Evolutionary conservation across 2,329 filamentous ascomycete species (phyloP), one percentile per base, ranked within the genome.

Genomic region (Truncatella angustata): DNA sequence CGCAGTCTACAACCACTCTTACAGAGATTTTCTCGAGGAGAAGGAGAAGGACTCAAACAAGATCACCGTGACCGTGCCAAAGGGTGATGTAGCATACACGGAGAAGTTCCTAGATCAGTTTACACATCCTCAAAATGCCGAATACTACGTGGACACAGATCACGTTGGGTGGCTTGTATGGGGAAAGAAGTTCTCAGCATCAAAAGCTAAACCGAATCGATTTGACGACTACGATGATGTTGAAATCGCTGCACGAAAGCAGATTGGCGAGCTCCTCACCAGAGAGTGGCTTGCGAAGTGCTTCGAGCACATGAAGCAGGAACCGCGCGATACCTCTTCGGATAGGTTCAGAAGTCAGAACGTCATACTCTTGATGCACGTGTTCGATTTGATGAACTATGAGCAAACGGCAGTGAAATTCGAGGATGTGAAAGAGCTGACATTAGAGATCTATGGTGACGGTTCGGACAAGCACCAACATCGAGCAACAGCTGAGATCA

Each of bases 401-500:
- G 90, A 85, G 1, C 74, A 90, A 49, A 91, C 94, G 0, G 75
- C 78, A 12, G 87, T 88, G 21, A 95, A 85, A 0, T 90, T 97
- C 61, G 85, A 93, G 5, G 94, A 99, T 51, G 86, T 99, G 67
- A 88, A 93, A 65, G 86, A 92, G 60, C 78, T 97, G 54, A 84
- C 89, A 4, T 76, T 81, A 53, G 82, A 84, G 2, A 85, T 95
- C 0, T 97, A 91, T 63, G 93, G 87, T 12, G 93, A 99, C 68
- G 94, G 95, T 9, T 94, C 86, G 62, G 94, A 99, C 67, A 97
- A 97, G 71, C 94, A 99, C 68, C 93, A 99, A 67, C 94, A 99
- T 68, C 89, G 94, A 49, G 94, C 94, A 14, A 96, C 94, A 2
- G 84, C 94, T 0, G 94, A 99, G 71, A 97, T 99, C 51, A 75